Conservation (phyloP, 2,329 filamentous ascomycete genomes). For the Alternaria triticimaculans region DNA sequence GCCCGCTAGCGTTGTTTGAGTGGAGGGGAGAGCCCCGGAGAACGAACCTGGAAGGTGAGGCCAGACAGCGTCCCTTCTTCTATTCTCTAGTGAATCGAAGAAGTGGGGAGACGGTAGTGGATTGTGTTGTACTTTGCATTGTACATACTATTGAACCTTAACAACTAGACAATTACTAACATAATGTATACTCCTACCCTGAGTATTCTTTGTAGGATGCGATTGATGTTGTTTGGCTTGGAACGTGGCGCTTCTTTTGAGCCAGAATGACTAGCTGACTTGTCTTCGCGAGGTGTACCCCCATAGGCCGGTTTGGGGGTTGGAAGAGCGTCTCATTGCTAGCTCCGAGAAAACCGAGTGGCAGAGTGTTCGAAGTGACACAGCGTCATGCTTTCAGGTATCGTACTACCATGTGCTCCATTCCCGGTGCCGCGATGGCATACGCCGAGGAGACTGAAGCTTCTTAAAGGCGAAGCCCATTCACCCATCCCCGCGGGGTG, state of each 20-base stretch:
- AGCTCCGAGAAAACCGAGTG: background rate
- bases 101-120: accelerated
- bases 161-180: background rate
- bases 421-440: accelerated
- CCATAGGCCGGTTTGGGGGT: background rate
- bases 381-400: background rate
- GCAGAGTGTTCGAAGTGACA: accelerated
- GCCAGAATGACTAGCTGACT: background rate
- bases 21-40: background rate
- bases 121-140: background rate
- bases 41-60: background rate
- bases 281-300: background rate
- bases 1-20: background rate
- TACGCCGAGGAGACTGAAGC: background rate
- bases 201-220: background rate
- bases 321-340: background rate
- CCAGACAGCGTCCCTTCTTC: background rate
- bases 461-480: background rate
- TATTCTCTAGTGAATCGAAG: background rate
- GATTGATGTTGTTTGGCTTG: background rate
- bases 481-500: background rate
- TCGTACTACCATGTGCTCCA: background rate
- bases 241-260: background rate
- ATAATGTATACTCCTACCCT: background rate
- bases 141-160: background rate